Evolutionary conservation across 805 yeast genomes (phyloP).

Genomic region (Barnettozyma botsteinii): DNA sequence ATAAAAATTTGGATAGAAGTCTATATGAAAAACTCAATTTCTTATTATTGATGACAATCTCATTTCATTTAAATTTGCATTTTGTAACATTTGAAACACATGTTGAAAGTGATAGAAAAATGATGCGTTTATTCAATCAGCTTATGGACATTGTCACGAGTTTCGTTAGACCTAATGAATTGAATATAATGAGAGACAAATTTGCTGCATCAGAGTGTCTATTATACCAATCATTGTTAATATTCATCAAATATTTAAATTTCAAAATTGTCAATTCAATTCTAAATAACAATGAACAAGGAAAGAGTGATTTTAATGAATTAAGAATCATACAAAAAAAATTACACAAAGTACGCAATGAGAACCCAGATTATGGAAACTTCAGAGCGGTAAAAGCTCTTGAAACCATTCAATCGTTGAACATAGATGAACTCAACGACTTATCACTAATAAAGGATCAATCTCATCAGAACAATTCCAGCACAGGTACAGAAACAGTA

Average conservation of each 20-base stretch:
- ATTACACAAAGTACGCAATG: constrained; percentile 3
- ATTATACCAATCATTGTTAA: constrained; percentile 17
- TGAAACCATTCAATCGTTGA: constrained; percentile 5
- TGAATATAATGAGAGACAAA: constrained; percentile 10
- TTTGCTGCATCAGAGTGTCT: constrained; percentile 18
- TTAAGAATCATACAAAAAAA: constrained; percentile 3
- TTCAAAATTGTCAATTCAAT: constrained; percentile 13
- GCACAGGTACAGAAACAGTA: not conserved
- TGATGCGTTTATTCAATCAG: not conserved
- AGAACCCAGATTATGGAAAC: constrained; percentile 6
- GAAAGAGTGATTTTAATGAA: constrained; percentile 2
- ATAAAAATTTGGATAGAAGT: not conserved
- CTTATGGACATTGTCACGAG: constrained; percentile 6
- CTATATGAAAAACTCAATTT: constrained; percentile 4
- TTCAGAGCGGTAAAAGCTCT: constrained; percentile 7
- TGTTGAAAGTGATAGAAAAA: constrained; percentile 14
- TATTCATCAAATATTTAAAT: constrained; percentile 21
- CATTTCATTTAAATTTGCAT: constrained; percentile 18
- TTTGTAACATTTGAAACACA: constrained; percentile 12
- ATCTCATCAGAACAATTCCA: too few relatives aligned
- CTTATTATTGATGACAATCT: constrained; percentile 8
- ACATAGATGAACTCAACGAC: constrained; percentile 1
- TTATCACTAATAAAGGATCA: not conserved
- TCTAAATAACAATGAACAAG: constrained; percentile 2
- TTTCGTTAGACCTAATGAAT: not conserved